phyloP scores from a whole-genome alignment of 371 early-diverging fungal genomes.

The Amoeboaphelidium occidentale region DNA sequence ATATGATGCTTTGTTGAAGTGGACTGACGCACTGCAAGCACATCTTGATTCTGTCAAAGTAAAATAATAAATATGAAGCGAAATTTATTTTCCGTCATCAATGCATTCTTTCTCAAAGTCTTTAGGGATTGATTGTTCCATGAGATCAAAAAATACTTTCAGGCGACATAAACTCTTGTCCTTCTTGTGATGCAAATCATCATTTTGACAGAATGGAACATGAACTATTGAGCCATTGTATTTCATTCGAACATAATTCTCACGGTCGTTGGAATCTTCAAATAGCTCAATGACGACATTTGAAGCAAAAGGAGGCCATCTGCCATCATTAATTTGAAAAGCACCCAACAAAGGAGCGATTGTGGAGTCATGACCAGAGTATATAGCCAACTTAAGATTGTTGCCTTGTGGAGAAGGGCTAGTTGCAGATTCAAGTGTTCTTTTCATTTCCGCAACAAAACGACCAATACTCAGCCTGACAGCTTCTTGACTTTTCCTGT shows the following conservation, averaged over 20 bases:
- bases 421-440: not conserved
- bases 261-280: not conserved
- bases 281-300: not conserved
- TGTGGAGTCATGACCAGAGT: constrained; percentile 5
- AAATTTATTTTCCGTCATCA: too few species aligned
- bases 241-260: not conserved
- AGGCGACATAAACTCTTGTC: not conserved
- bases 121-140: not conserved
- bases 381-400: constrained; percentile 2
- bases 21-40: too few species aligned
- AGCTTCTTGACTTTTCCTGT: not conserved
- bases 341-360: constrained; percentile 1
- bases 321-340: not conserved
- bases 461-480: not conserved
- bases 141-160: not conserved
- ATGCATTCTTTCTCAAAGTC: not conserved
- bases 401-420: not conserved
- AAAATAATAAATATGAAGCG: too few species aligned
- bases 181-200: not conserved
- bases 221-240: not conserved
- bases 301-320: constrained; percentile 3
- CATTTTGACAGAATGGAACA: not conserved
- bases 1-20: too few species aligned
- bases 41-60: too few species aligned
- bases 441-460: not conserved